Evolutionary conservation across 2,329 filamentous ascomycete genomes (phyloP).

Genomic region (Beauveria scarabaeidicola): DNA sequence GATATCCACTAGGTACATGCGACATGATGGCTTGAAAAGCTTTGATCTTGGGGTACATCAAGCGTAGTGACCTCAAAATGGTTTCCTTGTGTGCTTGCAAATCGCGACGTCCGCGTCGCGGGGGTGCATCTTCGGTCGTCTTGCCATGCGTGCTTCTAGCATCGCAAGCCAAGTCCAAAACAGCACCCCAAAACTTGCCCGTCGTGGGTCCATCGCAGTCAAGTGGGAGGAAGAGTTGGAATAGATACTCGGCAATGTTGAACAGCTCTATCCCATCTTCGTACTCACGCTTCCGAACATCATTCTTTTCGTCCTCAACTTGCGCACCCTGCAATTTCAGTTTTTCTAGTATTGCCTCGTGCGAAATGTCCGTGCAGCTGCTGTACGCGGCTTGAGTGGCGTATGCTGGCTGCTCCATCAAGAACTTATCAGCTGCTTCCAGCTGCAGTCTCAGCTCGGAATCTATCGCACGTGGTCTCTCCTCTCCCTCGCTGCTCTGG

Average conservation of each 20-base stretch:
- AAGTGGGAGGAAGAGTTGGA: constrained; percentile 34
- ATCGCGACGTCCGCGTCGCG: neutral
- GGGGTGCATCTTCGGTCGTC: constrained; percentile 7
- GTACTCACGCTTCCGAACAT: constrained; percentile 19
- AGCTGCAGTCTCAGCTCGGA: constrained; percentile 18
- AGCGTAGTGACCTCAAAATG: neutral
- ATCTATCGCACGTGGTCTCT: constrained; percentile 2
- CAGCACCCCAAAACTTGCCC: constrained; percentile 36
- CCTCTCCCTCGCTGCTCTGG: constrained; percentile 4
- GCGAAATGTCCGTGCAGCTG: constrained; percentile 16
- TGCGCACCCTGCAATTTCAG: constrained; percentile 17
- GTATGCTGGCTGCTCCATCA: constrained; percentile 19
- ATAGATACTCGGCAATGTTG: constrained; percentile 31
- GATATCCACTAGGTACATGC: constrained; percentile 20
- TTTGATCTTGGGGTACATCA: constrained; percentile 16
- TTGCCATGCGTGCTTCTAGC: constrained; percentile 16
- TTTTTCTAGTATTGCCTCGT: constrained; percentile 19
- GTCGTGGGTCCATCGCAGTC: constrained; percentile 28
- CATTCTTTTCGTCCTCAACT: constrained; percentile 18
- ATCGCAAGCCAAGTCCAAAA: constrained; percentile 19
- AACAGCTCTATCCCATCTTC: constrained; percentile 30
- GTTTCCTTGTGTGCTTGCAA: neutral
- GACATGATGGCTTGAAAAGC: constrained; percentile 23
- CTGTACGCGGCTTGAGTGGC: constrained; percentile 22
- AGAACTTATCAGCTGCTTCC: constrained; percentile 20